Conservation (phyloP, 1,284 basidiomycete genomes). For the Irpex sp. region DNA sequence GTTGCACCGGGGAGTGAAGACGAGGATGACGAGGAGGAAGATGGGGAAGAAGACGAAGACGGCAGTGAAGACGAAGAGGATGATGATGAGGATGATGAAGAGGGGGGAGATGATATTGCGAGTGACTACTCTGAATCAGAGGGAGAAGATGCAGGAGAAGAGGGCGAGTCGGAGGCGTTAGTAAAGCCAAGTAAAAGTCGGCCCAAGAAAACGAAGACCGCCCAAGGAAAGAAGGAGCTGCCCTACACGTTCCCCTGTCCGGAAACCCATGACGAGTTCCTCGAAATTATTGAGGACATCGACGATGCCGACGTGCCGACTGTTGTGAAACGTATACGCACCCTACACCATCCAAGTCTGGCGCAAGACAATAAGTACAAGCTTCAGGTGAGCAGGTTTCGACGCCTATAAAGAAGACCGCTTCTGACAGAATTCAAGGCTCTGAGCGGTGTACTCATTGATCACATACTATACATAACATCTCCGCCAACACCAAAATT, state of each 20-base stretch:
- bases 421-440: slow-evolving; percentile 38
- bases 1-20: slow-evolving; percentile 29
- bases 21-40: slow-evolving; percentile 22
- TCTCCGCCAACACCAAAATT: slow-evolving; percentile 62
- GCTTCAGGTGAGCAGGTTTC: slow-evolving; percentile 61
- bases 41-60: slow-evolving; percentile 22
- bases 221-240: slow-evolving; percentile 49
- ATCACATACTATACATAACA: slow-evolving; percentile 83
- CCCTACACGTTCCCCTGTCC: slow-evolving; percentile 95
- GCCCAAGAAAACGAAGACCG: slow-evolving; percentile 16
- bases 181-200: slow-evolving; percentile 17
- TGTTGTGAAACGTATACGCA: slow-evolving; percentile 89
- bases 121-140: slow-evolving; percentile 21
- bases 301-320: slow-evolving; percentile 72
- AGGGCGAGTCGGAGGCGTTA: slow-evolving; percentile 39
- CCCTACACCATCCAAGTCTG: slow-evolving; percentile 89
- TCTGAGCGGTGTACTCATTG: slow-evolving; percentile 83
- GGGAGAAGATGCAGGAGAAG: slow-evolving; percentile 31
- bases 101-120: slow-evolving; percentile 25
- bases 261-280: slow-evolving; percentile 81
- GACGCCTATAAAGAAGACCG: slow-evolving; percentile 1
- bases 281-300: slow-evolving; percentile 74
- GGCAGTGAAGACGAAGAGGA: slow-evolving; percentile 24
- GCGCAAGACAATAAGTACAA: slow-evolving; percentile 90
- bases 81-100: slow-evolving; percentile 17